These are phyloP conservation scores for Fusarium abutilonis DNA, from an alignment of 2,329 filamentous ascomycete species.

Conservation along the genomic window DNA sequence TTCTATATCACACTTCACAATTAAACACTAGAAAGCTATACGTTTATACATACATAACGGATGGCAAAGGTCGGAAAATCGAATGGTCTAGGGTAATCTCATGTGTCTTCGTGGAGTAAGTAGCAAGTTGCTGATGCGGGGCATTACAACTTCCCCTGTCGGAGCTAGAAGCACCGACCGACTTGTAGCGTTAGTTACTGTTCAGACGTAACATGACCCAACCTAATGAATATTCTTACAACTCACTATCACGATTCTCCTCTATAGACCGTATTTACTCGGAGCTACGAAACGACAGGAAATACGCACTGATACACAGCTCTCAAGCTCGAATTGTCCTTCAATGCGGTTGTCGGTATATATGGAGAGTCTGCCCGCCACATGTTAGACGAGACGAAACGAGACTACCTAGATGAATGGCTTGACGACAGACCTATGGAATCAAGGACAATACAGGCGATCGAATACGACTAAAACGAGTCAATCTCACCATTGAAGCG, in stretches of 20 bases:
- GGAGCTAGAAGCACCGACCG: conserved; percentile 24
- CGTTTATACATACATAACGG: not conserved
- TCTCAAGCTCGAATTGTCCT: not conserved
- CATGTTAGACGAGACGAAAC: conserved; percentile 35
- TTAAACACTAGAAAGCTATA: no score
- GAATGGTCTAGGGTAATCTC: conserved; percentile 36
- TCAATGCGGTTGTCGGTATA: conserved; percentile 32
- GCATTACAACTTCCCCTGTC: conserved; percentile 25
- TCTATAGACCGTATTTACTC: not conserved
- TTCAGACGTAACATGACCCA: conserved; percentile 24
- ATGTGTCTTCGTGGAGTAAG: not conserved
- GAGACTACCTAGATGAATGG: conserved; percentile 26
- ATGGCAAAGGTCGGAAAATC: not conserved
- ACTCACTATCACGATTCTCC: conserved; percentile 1
- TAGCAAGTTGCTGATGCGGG: conserved; percentile 30
- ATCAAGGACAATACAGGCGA: conserved; percentile 23
- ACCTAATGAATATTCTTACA: conserved; percentile 15
- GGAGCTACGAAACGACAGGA: not conserved
- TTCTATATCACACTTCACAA: no score
- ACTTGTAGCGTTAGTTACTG: conserved; percentile 28
- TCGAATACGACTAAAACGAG: conserved; percentile 14
- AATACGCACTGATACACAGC: not conserved
- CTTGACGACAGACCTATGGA: conserved; percentile 27
- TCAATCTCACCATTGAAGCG: not conserved
- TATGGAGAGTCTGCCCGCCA: conserved; percentile 29